Base-by-base conservation (phyloP, 1,284 basidiomycete genomes). In the Rhizopogon parksii region DNA sequence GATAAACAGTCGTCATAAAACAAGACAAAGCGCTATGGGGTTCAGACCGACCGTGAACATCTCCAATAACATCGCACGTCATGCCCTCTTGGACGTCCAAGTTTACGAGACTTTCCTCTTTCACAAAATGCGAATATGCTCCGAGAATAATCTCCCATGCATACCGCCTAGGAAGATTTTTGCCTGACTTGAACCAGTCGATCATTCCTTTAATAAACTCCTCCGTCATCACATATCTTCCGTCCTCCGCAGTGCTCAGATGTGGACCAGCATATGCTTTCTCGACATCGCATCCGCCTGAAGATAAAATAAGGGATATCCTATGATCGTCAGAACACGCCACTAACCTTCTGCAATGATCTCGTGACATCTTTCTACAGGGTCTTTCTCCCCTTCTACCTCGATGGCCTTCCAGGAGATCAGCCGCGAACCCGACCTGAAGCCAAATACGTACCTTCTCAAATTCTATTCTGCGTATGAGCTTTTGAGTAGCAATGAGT, bases 121-220 rank as follows among this genome's bases (percentile, higher is more conserved):
- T 78, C 27, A 76, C 72, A 59, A 99, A 84, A 6, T 81, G 72
- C 15, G 82, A 78, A 63, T 91, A 81, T 53, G 91, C 93, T 25
- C 91, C 94, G 9, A 99, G 76, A 25, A 95, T 78, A 60, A 99
- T 97, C 71, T 98, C 92, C 94, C 94, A 98, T 24, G 88, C 92
- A 56, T 93, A 88, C 68, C 92, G 76, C 68, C 85, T 84, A 4
- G 93, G 85, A 49, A 98, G 71, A 24, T 85, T 78, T 68, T 95
- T 95, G 21, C 92, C 92, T 40, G 85, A 80, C 72, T 95, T 96
- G 73, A 97, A 98, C 81, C 84, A 90, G 58, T 86, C 74, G 43
- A 98, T 82, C 93, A 98, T 95, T 32, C 73, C 78, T 56, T 82
- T 78, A 56, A 99, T 76, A 68, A 98, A 99, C 49, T 85, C 78